Evolutionary conservation across 371 early-diverging fungal species (phyloP), one percentile per base, ranked within the genome.

Genomic region (Apophysomyces variabilis): DNA sequence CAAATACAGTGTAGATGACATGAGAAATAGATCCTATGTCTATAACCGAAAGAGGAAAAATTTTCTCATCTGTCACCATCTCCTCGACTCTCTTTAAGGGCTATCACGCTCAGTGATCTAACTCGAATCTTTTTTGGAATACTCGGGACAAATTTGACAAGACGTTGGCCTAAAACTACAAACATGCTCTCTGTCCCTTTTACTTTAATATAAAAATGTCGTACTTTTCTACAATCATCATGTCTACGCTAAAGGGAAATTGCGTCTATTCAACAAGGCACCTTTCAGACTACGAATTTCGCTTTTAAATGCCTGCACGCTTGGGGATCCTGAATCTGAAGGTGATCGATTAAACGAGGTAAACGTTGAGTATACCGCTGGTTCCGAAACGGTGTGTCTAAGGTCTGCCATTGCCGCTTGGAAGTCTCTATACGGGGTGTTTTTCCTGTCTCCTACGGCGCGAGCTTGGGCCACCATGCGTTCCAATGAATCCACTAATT

Each of bases 241-340:
- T 26, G 3, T 4, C 47, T 47, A 47, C 7, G 46, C 71, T 46
- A 66, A 45, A 7, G 75, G 75, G 38, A 75, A 75, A 41, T 75
- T 75, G 44, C 75, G 66, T 50, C 75, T 66, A 21, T 64, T 75
- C 36, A 75, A 57, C 54, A 75, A 57, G 57, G 67, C 62, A 7
- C 75, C 75, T 21, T 75, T 75, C 50, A 75, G 66, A 7, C 69
- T 67, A 32, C 75, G 62, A 18, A 75, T 66, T 37, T 75, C 75
- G 16, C 72, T 75, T 70, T 75, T 75, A 62, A 75, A 63, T 26
- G 63, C 58, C 41, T 71, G 71, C 13, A 75, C 66, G 38, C 67
- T 72, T 87, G 92, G 56, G 11, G 47, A 47, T 16, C n/a, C 11
- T 47, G 47, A 16, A 43, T 38, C 65, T 59, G 18, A 43, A 61